Conservation (phyloP, 78 protist genomes). For the Speleostelium caveatum region DNA sequence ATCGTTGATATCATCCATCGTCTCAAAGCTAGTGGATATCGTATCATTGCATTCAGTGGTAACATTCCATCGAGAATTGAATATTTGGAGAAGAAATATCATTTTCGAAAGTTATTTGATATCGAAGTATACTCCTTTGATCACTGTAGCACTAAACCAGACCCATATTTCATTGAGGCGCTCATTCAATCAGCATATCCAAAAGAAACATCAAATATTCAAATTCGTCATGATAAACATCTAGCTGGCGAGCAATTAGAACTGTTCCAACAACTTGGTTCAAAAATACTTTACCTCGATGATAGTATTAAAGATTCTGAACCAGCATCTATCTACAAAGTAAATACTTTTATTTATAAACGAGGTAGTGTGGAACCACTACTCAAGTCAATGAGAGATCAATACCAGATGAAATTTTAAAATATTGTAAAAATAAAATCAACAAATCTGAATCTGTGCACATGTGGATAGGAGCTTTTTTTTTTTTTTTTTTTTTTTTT, state of each 20-base stretch:
- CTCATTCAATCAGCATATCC: conserved; percentile 33
- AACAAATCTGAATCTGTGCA: neutral
- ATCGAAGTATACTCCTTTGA: conserved; percentile 41
- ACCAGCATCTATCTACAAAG: conserved; percentile 10
- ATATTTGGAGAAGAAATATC: conserved; percentile 42
- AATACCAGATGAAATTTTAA: neutral
- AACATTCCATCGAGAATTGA: conserved; percentile 57
- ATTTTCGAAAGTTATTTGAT: conserved; percentile 38
- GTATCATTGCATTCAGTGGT: conserved; percentile 55
- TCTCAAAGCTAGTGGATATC: neutral
- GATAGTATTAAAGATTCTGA: conserved; percentile 58
- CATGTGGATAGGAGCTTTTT: neutral
- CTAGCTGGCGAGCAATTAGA: neutral
- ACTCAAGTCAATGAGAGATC: neutral
- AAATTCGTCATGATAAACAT: conserved; percentile 1
- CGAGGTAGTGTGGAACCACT: conserved; percentile 6
- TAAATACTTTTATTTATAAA: conserved; percentile 20
- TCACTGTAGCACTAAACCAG: conserved; percentile 51
- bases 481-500: no score
- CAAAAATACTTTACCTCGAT: conserved; percentile 29
- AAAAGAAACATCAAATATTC: neutral
- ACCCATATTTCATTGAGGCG: conserved; percentile 20
- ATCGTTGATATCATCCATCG: neutral
- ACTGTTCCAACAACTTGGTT: neutral
- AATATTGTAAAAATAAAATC: neutral